A percentile compares a stretch with the other conserved stretches of the same genome.
Conservation (phyloP, 352 stramenopile genomes). For the Globisporangium polare region DNA sequence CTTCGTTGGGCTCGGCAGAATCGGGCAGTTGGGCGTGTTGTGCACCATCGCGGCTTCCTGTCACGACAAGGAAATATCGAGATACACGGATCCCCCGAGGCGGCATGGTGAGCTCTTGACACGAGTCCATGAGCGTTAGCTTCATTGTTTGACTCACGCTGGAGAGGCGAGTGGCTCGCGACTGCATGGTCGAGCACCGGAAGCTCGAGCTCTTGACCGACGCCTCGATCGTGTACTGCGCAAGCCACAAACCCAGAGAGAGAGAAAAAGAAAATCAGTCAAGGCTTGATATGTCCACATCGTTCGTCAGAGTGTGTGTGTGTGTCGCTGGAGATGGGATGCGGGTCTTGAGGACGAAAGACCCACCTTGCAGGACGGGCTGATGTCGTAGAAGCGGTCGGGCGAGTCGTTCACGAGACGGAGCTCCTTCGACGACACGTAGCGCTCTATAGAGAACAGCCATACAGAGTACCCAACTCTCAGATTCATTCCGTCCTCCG, state of each 20-base stretch:
- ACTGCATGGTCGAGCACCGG: slow-evolving; percentile 62
- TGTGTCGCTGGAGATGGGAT: neutral
- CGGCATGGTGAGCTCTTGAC: neutral
- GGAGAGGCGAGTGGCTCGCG: slow-evolving; percentile 42
- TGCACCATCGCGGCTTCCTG: slow-evolving; percentile 69
- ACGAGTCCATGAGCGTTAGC: no score
- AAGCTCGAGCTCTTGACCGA: slow-evolving; percentile 65
- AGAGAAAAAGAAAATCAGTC: neutral
- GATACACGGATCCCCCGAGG: neutral
- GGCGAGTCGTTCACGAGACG: slow-evolving; percentile 43
- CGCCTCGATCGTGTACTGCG: slow-evolving; percentile 58
- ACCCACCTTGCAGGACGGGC: slow-evolving; percentile 48
- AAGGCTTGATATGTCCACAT: neutral
- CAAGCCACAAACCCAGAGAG: no score
- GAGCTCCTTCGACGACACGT: slow-evolving; percentile 65
- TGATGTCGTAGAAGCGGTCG: slow-evolving; percentile 76
- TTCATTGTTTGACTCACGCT: slow-evolving; percentile 27
- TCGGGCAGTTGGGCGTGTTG: slow-evolving; percentile 66
- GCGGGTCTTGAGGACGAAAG: no score
- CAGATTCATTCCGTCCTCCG: neutral
- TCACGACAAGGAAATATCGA: neutral
- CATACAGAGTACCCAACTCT: neutral
- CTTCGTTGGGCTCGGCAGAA: slow-evolving; percentile 46
- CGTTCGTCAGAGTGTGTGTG: neutral
- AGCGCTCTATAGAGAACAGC: no score